Percentiles rank a stretch among this genome's conserved stretches.
Conservation (phyloP, 2,329 filamentous ascomycete species). For the Dactylellina haptotyla region DNA sequence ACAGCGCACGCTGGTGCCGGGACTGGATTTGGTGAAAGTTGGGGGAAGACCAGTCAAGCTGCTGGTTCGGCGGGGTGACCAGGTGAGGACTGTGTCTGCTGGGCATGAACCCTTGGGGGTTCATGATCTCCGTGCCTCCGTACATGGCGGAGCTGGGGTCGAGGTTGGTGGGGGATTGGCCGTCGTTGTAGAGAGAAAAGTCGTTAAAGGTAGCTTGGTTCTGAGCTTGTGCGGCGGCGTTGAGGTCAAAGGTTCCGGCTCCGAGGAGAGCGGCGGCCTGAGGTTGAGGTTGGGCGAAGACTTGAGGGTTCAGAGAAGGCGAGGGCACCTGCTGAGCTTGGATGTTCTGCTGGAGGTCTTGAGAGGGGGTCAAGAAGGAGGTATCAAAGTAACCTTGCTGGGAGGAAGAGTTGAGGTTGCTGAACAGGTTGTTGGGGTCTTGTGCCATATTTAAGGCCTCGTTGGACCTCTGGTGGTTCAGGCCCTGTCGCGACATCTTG, state of each 20-base stretch:
- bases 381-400: slow-evolving; percentile 47
- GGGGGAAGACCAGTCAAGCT: slow-evolving; percentile 50
- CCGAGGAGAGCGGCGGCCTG: slow-evolving; percentile 21
- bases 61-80: slow-evolving; percentile 31
- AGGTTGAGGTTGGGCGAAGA: slow-evolving; percentile 41
- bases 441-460: slow-evolving; percentile 53
- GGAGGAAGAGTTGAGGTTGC: slow-evolving; percentile 31
- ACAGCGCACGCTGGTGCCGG: slow-evolving; percentile 49
- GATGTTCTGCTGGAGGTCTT: slow-evolving; percentile 45
- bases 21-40: slow-evolving; percentile 52
- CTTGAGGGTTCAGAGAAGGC: slow-evolving; percentile 45
- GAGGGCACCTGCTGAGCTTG: slow-evolving; percentile 43
- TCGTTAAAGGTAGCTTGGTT: slow-evolving; percentile 39
- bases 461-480: slow-evolving; percentile 49
- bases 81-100: slow-evolving; percentile 48
- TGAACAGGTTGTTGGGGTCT: slow-evolving; percentile 45
- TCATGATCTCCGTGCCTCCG: slow-evolving; percentile 52
- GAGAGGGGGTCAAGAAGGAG: slow-evolving; percentile 38
- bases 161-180: slow-evolving; percentile 48
- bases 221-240: slow-evolving; percentile 22
- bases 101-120: slow-evolving; percentile 43
- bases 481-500: slow-evolving; percentile 54
- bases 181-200: slow-evolving; percentile 50
- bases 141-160: slow-evolving; percentile 45
- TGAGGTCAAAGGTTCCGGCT: slow-evolving; percentile 22